phyloP scores from a whole-genome alignment of 345 rosid genomes.

The Salix koriyanagi region DNA sequence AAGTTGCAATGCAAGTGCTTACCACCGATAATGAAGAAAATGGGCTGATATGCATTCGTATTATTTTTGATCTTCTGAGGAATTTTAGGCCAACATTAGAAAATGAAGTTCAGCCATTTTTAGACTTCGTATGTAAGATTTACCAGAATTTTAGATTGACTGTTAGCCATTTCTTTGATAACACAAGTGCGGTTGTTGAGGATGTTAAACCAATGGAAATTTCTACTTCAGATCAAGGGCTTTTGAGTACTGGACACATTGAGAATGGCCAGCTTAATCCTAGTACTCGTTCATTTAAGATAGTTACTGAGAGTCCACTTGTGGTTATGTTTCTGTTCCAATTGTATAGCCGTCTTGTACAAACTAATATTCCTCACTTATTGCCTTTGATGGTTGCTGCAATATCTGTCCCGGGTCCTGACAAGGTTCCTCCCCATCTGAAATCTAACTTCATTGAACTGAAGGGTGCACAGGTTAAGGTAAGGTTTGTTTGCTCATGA shows the following conservation, averaged over 20 bases:
- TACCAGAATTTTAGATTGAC: conserved; percentile 81
- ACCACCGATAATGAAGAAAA: conserved; percentile 94
- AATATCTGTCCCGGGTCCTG: conserved; percentile 93
- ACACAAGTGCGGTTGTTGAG: conserved; percentile 41
- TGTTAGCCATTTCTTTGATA: conserved; percentile 85
- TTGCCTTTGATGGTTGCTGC: conserved; percentile 97
- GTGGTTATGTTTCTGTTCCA: conserved; percentile 99
- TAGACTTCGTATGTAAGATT: conserved; percentile 94
- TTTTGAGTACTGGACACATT: conserved; percentile 39
- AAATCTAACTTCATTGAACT: conserved; percentile 85
- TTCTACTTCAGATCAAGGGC: conserved; percentile 60
- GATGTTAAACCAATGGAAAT: conserved; percentile 82
- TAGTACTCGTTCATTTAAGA: conserved; percentile 89
- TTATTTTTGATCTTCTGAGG: conserved; percentile 90
- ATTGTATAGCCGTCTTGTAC: conserved; percentile 85
- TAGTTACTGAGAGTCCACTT: conserved; percentile 95
- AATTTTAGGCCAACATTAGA: conserved; percentile 90
- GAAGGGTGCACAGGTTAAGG: conserved; percentile 99
- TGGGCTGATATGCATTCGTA: conserved; percentile 88
- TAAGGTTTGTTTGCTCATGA: conserved; percentile 28
- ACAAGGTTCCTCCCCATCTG: conserved; percentile 80
- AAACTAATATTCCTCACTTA: conserved; percentile 88
- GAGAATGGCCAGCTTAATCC: conserved; percentile 86
- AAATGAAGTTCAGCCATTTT: conserved; percentile 89
- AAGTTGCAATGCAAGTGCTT: conserved; percentile 95